Base-by-base conservation (phyloP, 202 grass and related monocot species). In the Brachypodium distachyon region DNA sequence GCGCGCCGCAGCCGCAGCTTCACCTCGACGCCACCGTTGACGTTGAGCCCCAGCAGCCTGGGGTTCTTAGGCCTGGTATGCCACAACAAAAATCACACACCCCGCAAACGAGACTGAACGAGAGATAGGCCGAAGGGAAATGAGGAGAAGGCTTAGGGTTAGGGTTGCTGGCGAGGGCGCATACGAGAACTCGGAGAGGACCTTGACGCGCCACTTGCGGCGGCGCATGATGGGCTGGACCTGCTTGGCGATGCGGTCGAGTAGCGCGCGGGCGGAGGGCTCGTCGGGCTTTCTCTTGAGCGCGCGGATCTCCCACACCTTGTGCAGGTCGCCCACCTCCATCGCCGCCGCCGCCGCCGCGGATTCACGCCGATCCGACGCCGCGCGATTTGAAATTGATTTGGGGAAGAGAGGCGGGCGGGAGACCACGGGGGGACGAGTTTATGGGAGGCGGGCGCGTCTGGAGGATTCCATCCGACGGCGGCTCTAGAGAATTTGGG, bases 141-240 rank as follows among this genome's bases (percentile, higher is more conserved):
- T 38, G 29, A 21, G 9, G 42, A 7, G 47, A 56, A 7, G 40
- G 75, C 33, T 57, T 79, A 73, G 52, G 66, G 83, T 66, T 74
- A 71, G 11, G 25, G 43, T 50, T 7, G 42, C 2, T 9, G 12
- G 33, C 41, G 0, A 9, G 10, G 19, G 19, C 38, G 57, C 83
- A 82, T 78, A 98, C 96, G 84, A 95, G 85, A 99, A 95, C 80
- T 99, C 91, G 61, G 89, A 85, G 69, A 99, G 92, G 48, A 87
- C 73, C 85, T 95, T 95, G 81, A 95, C 92, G 11, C 87, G 82
- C 91, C 92, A 99, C 73, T 99, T 92, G 89, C 81, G 96, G 78
- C 89, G 91, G 73, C 87, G 89, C 96, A 98, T 92, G 80, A 98
- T 92, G 71, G 91, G 91, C 80, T 98, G 87, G 65, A 98, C 96